phyloP scores from a whole-genome alignment of 805 yeast species.

The Yarrowia phangngaensis region DNA sequence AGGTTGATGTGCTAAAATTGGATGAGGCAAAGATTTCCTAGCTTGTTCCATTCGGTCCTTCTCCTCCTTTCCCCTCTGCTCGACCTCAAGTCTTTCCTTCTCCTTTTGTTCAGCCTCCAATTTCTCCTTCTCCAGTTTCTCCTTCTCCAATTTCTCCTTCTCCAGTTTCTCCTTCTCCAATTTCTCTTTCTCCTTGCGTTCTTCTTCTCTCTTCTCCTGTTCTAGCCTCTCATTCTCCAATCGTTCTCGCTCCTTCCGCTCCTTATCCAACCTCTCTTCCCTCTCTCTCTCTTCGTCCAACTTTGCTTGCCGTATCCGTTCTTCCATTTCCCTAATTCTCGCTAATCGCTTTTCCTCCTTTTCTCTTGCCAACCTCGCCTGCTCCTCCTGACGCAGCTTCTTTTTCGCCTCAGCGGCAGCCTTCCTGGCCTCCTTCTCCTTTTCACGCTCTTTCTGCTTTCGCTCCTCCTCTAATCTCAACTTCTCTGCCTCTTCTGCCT shows the following conservation, averaged over 20 bases:
- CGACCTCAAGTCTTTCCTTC: constrained; percentile 5
- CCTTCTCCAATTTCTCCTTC: not conserved
- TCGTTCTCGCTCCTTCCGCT: constrained; percentile 1
- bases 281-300: not conserved
- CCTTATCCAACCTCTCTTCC: not conserved
- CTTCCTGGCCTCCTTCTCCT: constrained; percentile 18
- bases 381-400: constrained; percentile 33
- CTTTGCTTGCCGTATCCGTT: constrained; percentile 16
- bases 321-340: constrained; percentile 29
- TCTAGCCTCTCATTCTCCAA: constrained; percentile 28
- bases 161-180: not conserved
- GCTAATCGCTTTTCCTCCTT: constrained; percentile 35
- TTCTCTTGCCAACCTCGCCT: constrained; percentile 32
- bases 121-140: not conserved
- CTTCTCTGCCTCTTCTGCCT: constrained; percentile 5
- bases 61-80: constrained; percentile 1
- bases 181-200: not conserved
- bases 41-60: constrained; percentile 9
- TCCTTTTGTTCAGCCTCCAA: constrained; percentile 1
- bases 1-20: constrained; percentile 9
- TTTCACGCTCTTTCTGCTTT: constrained; percentile 10
- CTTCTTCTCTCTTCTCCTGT: not conserved
- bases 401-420: constrained; percentile 27
- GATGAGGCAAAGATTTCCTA: constrained; percentile 1
- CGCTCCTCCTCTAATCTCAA: constrained; percentile 5